Evolutionary conservation across 2,329 filamentous ascomycete genomes (phyloP).

Genomic region (Magnaporthiopsis rhizophila): DNA sequence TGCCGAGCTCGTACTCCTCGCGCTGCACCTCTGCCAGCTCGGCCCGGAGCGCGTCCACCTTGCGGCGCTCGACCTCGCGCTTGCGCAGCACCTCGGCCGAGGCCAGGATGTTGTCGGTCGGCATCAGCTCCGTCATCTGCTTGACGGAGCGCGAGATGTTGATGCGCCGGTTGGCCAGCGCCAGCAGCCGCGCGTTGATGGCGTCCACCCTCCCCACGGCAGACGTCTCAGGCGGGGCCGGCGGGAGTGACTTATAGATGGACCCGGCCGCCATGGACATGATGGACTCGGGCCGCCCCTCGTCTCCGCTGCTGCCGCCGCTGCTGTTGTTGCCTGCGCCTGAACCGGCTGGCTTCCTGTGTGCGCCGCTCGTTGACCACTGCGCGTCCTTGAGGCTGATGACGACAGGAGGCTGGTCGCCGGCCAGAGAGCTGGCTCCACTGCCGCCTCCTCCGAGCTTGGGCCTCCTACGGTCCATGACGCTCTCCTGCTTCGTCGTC

Average conservation of each 20-base stretch:
- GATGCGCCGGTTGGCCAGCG: slow-evolving; percentile 56
- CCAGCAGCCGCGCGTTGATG: slow-evolving; percentile 57
- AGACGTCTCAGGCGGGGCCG: slow-evolving; percentile 49
- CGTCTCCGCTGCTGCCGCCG: slow-evolving; percentile 10
- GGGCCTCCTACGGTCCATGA: slow-evolving; percentile 25
- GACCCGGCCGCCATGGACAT: slow-evolving; percentile 26
- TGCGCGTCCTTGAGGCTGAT: slow-evolving; percentile 26
- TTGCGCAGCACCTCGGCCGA: slow-evolving; percentile 54
- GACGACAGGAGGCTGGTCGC: slow-evolving; percentile 20
- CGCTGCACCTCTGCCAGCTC: slow-evolving; percentile 67
- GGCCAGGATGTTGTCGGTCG: slow-evolving; percentile 59
- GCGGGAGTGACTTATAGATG: slow-evolving; percentile 51
- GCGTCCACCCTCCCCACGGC: slow-evolving; percentile 57
- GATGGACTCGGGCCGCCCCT: slow-evolving; percentile 17
- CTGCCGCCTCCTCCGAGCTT: slow-evolving; percentile 10
- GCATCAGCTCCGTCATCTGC: slow-evolving; percentile 73
- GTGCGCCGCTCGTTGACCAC: slow-evolving; percentile 21
- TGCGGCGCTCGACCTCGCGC: slow-evolving; percentile 51
- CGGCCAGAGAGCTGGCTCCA: slow-evolving; percentile 21
- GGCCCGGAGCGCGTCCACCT: slow-evolving; percentile 55
- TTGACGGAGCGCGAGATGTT: slow-evolving; percentile 67
- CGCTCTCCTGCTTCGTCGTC: slow-evolving; percentile 17
- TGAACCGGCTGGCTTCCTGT: slow-evolving; percentile 9
- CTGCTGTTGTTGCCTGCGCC: slow-evolving; percentile 11
- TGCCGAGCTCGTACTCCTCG: slow-evolving; percentile 70